Conservation (phyloP, 2,329 filamentous ascomycete species). For the Fusarium secorum region DNA sequence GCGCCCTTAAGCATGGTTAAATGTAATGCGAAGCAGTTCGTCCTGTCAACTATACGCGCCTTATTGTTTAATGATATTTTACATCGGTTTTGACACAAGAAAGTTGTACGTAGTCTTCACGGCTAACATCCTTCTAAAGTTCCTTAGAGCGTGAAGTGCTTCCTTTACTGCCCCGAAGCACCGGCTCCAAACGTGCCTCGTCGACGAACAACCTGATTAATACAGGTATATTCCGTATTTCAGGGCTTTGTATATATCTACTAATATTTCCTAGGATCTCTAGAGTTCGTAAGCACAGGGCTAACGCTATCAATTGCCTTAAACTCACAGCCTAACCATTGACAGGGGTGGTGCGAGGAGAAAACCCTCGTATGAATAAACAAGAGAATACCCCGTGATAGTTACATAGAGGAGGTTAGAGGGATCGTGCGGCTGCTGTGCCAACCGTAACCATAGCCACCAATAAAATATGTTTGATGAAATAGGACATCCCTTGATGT, state of each 20-base stretch:
- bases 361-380: not conserved
- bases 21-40: conserved; percentile 13
- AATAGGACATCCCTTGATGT: not conserved
- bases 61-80: not conserved
- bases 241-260: not conserved
- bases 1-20: conserved; percentile 3
- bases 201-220: not conserved
- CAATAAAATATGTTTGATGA: not conserved
- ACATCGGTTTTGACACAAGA: not conserved
- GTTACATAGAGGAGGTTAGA: not conserved
- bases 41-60: not conserved
- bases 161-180: not conserved
- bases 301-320: not conserved
- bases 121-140: not conserved
- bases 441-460: not conserved
- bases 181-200: not conserved
- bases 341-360: not conserved
- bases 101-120: not conserved
- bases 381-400: not conserved
- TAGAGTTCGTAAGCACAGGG: not conserved
- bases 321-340: not conserved
- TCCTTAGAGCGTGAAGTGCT: not conserved
- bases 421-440: not conserved
- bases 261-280: not conserved
- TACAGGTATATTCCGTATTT: not conserved